Base-by-base conservation (phyloP, 2,329 filamentous ascomycete species). In the Zymoseptoria tritici region DNA sequence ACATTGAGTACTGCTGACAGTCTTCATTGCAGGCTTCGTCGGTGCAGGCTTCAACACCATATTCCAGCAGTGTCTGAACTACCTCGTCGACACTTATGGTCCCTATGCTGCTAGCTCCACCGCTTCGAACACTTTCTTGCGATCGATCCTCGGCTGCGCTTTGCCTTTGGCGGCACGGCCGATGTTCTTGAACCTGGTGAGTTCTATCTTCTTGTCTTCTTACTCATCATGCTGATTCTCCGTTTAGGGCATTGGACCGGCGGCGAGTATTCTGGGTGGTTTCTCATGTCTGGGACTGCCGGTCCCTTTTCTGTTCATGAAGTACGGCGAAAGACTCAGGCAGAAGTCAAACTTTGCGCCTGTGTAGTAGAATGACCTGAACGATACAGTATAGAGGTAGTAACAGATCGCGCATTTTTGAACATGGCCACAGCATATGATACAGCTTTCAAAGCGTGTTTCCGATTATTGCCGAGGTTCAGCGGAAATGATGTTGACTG, bases 21-120 rank as follows among this genome's bases (percentile, higher is more conserved):
- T 59, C 0, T 60, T 77, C 13, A 61, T 61, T 20, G 60, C 60
- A 13, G 67, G 73, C 1, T 77, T 79, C 56, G 77, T 81, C 52
- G 78, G 77, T 1, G 73, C 72, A 4, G 79, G 78, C 13, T 77
- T 80, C 69, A 74, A 79, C 61, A 70, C 76, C 9, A 77, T 79
- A 53, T 80, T 80, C 67, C 73, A 80, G 61, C 76, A 78, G 63
- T 78, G 76, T 55, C 72, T 81, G 59, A 80, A 80, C 61, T 79
- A 76, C 54, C 69, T 80, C 1, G 73, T 80, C 20, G 70, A 72
- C 54, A 66, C 63, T 3, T 72, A 70, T 31, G 57, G 61, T 0
- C 52, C 67, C 0, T 79, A 78, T 62, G 78, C 79, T n/a, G 79
- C 79, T 2, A 79, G 76, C 11, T 79, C 79, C 8, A 76, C 80